These are phyloP conservation scores for Galerina marginata DNA, from an alignment of 768 basidiomycete genomes.

Conservation along the genomic window DNA sequence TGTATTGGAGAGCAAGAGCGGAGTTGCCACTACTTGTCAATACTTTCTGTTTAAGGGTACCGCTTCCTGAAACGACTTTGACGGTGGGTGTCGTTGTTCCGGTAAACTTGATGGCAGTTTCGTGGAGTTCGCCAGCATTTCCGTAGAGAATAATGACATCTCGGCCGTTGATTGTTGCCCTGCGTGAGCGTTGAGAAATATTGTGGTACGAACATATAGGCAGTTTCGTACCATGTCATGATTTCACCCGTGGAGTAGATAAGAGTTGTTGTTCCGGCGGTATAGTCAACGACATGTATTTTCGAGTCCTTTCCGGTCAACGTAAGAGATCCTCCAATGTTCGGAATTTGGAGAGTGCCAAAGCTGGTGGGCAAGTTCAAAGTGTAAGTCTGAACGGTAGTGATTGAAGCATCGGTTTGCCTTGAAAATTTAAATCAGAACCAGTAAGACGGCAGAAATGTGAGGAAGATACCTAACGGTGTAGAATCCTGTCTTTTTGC, in stretches of 20 bases:
- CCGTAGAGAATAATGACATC: conserved; percentile 55
- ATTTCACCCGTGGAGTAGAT: conserved; percentile 57
- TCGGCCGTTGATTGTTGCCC: conserved; percentile 53
- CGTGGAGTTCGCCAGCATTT: conserved; percentile 51
- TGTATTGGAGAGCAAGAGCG: conserved; percentile 50
- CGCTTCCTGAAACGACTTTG: conserved; percentile 40
- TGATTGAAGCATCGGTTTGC: conserved; percentile 46
- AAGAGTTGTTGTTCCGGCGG: conserved; percentile 46
- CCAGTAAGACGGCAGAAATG: no score
- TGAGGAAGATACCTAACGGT: conserved; percentile 39
- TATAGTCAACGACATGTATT: conserved; percentile 55
- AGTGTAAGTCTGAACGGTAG: conserved; percentile 44
- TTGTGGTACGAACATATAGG: background rate
- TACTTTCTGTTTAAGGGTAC: conserved; percentile 39
- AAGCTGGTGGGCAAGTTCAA: conserved; percentile 51
- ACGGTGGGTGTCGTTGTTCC: conserved; percentile 30
- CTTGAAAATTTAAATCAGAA: conserved; percentile 18
- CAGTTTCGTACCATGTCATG: conserved; percentile 45
- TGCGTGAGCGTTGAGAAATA: conserved; percentile 15
- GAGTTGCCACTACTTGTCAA: conserved; percentile 31
- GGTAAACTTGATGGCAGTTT: conserved; percentile 50
- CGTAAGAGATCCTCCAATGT: conserved; percentile 46
- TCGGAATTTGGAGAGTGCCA: conserved; percentile 47
- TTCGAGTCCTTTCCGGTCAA: conserved; percentile 59
- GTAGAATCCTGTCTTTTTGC: conserved; percentile 54